Base-by-base conservation (phyloP, 148 eudicot species). In the Tetragonia tetragonoides region DNA sequence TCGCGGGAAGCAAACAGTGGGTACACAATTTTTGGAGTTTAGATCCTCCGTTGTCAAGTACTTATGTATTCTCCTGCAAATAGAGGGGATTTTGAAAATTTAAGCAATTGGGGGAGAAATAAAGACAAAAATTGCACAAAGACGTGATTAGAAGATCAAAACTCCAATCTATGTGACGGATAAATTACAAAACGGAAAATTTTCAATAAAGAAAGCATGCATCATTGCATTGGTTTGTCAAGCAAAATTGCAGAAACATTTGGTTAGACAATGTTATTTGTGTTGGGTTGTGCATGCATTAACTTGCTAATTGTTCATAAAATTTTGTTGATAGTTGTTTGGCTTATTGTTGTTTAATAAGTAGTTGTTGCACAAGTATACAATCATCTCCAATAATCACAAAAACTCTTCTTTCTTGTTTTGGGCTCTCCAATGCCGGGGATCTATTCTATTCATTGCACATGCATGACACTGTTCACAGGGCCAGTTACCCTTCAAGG, bases 381-480 rank as follows among this genome's bases (percentile, higher is more conserved):
- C 5, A 16, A 16, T 62, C 21, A 39, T 38, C 64, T 53, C 54
- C 24, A 68, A 54, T 56, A 38, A 40, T 15, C 54, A 4, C 14
- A 44, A 51, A 68, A 65, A 20, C 8, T 21, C 20, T 34, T 15
- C 3, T 46, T 69, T 4, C 16, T 28, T 53, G 75, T 80, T 78
- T 75, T 80, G 70, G 75, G 24, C 42, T 70, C 79, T 63, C 72
- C 66, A 53, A 51, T 70, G 79, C 24, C 40, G 69, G 78, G 69
- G 56, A 41, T 59, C 12, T 62, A 20, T 67, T 69, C 40, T 66
- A 67, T 44, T 66, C 63, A 81, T 66, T 28, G 83, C 80, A 81
- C 83, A 81, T 71, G 83, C 77, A 65, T 76, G 46, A 81, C 73
- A 70, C 72, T 79, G 42, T 1, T 51, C 23, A 11, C 44, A 15